These are phyloP conservation scores for Phenoliferia sp. DNA, from an alignment of 1,284 basidiomycete species.

Conservation along the genomic window DNA sequence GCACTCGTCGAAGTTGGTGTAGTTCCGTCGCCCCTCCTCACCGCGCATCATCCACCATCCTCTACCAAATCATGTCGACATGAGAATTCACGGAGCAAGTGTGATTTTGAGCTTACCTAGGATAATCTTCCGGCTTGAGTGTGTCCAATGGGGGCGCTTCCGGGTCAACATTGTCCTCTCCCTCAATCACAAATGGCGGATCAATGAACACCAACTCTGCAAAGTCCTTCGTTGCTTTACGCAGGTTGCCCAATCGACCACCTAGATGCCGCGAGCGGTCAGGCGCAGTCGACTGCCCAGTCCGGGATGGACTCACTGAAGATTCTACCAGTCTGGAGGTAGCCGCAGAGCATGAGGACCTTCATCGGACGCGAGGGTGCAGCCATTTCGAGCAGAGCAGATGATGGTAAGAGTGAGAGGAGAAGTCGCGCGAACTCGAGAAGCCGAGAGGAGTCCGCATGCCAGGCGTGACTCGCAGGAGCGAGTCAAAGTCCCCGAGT, in stretches of 20 bases:
- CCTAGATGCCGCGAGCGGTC: background rate
- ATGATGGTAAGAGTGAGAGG: background rate
- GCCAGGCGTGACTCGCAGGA: background rate
- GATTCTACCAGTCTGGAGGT: background rate
- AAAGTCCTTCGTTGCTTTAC: background rate
- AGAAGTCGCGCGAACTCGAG: background rate
- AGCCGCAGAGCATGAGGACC: background rate
- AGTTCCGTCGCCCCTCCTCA: background rate
- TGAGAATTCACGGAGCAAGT: no score
- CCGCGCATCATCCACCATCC: background rate
- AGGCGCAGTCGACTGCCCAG: background rate
- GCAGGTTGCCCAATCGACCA: background rate
- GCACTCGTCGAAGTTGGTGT: constrained; percentile 1
- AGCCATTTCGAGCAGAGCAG: background rate
- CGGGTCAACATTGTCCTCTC: background rate
- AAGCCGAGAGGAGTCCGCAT: background rate
- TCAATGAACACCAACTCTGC: background rate
- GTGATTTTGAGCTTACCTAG: no score
- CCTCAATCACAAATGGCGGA: background rate
- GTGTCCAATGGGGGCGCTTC: background rate
- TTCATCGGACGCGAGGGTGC: background rate
- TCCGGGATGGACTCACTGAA: background rate
- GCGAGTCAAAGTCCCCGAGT: background rate
- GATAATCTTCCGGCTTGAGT: background rate
- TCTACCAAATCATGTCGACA: no score